Percentiles rank a stretch among this genome's conserved stretches.
Conservation (phyloP, 495 filamentous ascomycete species). For the Massariosphaeria phaeospora region DNA sequence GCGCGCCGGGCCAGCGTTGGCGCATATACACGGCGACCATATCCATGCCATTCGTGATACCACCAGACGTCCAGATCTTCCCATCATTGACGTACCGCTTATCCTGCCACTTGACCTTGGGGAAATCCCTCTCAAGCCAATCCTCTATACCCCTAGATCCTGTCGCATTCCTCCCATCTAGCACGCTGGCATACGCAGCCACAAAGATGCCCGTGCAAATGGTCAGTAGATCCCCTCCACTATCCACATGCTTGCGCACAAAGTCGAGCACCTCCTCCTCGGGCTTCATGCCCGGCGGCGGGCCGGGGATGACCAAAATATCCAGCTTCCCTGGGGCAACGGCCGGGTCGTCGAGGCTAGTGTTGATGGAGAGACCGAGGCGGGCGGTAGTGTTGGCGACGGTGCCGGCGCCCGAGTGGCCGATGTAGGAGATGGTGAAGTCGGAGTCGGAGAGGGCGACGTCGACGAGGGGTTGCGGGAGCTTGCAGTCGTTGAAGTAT, state of each 20-base stretch:
- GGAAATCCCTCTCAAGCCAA: constrained; percentile 15
- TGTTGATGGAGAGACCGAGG: constrained; percentile 8
- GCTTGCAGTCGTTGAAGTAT: constrained; percentile 27
- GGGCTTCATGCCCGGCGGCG: constrained; percentile 9
- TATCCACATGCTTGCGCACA: constrained; percentile 20
- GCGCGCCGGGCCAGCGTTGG: constrained; percentile 44
- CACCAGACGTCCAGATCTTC: constrained; percentile 43
- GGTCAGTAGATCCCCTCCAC: constrained; percentile 22
- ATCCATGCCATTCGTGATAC: constrained; percentile 61
- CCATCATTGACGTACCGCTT: constrained; percentile 18
- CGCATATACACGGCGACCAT: constrained; percentile 53
- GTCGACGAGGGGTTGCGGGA: constrained; percentile 21
- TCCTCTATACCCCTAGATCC: constrained; percentile 10
- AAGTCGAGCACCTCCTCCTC: constrained; percentile 21
- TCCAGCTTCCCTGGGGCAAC: constrained; percentile 27
- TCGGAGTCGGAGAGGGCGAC: constrained; percentile 10
- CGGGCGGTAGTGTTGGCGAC: constrained; percentile 5
- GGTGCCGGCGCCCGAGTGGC: constrained; percentile 3
- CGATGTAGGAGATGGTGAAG: constrained; percentile 23
- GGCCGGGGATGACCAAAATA: constrained; percentile 28
- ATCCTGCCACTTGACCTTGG: constrained; percentile 20
- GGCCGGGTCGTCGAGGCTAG: constrained; percentile 10
- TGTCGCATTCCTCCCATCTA: constrained; percentile 28
- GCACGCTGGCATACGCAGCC: constrained; percentile 22
- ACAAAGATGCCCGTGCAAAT: constrained; percentile 28